Evolutionary conservation across 1,284 basidiomycete species (phyloP), one percentile per base, ranked within the genome.

Genomic region (Mrakiaceae sp.): DNA sequence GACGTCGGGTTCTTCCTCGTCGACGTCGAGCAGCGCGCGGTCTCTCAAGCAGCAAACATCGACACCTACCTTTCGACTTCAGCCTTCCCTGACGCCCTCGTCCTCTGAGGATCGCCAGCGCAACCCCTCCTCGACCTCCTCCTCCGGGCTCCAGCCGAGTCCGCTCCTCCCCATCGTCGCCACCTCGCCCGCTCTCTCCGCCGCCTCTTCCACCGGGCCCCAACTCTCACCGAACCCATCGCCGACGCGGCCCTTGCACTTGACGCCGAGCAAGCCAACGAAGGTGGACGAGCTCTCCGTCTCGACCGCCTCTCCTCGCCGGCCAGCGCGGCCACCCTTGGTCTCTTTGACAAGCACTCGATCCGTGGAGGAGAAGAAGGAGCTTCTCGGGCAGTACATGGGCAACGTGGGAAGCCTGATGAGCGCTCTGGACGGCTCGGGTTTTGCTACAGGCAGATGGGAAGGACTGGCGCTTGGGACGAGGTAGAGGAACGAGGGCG

Each of bases 331-430:
- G 2, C 27, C 27, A 27, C 2, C 27, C 27, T 27, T 27, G 27
- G 27, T 27, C 27, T 27, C 27, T 27, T 27, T 27, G 27, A 42
- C 14, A 47, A 54, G 60, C 9, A 62, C 53, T 7, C 14, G 52
- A 16, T 44, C 27, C 9, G 60, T 62, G n/a, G 51, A 54, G 39
- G 60, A 62, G 39, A 62, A 62, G 52, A 62, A 62, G 43, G 60
- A 50, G 12, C 14, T 62, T 50, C 14, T 62, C 42, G 53, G 60
- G 44, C 39, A 46, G 43, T 62, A 52, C 8, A 42, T 62, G 48
- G 51, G 40, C 16, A 55, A 62, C 39, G 43, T 62, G 42, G 60
- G 54, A 10, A 62, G 60, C 14, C 14, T 62, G 51, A 62, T 62
- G 60, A 52, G 52, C 9, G 60, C 52, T 6, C 14, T 53, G 40